A percentile compares a stretch with the other conserved stretches of the same genome.
These are phyloP conservation scores for Starmerella gropengiesseri DNA, from an alignment of 805 yeast species.

Conservation along the genomic window DNA sequence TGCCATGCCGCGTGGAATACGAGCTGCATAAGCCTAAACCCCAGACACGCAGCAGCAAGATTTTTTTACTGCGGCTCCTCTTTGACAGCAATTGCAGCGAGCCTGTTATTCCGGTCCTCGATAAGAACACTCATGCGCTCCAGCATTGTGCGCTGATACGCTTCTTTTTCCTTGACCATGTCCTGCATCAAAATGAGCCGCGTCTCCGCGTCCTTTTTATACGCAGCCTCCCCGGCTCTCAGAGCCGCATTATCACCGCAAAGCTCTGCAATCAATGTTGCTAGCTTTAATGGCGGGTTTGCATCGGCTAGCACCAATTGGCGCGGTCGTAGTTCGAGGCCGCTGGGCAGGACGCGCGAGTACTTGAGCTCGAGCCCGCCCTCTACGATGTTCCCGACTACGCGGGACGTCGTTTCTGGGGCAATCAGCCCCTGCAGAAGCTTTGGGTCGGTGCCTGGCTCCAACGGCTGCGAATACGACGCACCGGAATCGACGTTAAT, in stretches of 20 bases:
- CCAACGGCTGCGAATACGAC: not conserved
- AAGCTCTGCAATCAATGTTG: not conserved
- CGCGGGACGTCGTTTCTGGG: no score
- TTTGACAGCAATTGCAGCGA: not conserved
- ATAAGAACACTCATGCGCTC: constrained; percentile 16
- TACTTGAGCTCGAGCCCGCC: not conserved
- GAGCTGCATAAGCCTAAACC: no score
- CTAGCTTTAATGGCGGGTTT: not conserved
- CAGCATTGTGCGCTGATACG: constrained; percentile 14
- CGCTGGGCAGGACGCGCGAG: constrained; percentile 3
- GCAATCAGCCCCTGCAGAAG: not conserved
- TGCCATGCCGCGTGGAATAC: no score
- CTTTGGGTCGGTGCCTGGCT: not conserved
- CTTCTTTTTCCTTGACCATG: constrained; percentile 19
- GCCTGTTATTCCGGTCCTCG: constrained; percentile 14
- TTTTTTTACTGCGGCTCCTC: not conserved
- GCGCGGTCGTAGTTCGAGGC: constrained; percentile 15
- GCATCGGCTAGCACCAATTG: not conserved
- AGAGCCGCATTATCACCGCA: not conserved
- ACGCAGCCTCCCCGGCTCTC: not conserved
- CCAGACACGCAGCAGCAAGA: no score
- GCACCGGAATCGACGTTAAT: not conserved
- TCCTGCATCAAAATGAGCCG: constrained; percentile 6
- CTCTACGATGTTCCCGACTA: not conserved
- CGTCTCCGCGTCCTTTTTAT: not conserved